These are phyloP conservation scores for Phytomonas sp. DNA, from an alignment of 208 protist genomes.

Conservation along the genomic window DNA sequence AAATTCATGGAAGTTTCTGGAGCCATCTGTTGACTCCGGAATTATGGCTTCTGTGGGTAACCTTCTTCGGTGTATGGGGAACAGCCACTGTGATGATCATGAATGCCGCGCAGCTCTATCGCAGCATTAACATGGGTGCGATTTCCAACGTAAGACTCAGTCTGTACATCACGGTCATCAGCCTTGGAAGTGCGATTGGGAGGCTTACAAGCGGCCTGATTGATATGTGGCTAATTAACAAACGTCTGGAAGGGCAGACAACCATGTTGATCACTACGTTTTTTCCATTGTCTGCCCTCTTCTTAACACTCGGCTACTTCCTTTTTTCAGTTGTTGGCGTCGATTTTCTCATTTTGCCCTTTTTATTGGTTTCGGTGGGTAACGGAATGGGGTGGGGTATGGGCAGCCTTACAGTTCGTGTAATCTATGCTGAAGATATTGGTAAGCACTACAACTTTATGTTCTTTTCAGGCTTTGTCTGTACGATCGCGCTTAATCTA, in stretches of 20 bases:
- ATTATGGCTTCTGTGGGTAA: constrained; percentile 62
- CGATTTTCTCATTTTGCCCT: constrained; percentile 43
- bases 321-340: constrained; percentile 47
- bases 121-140: constrained; percentile 38
- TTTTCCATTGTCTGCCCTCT: constrained; percentile 25
- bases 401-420: constrained; percentile 39
- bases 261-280: constrained; percentile 44
- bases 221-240: constrained; percentile 41
- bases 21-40: constrained; percentile 49
- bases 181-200: constrained; percentile 60
- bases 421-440: constrained; percentile 63
- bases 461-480: constrained; percentile 53
- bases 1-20: constrained; percentile 62
- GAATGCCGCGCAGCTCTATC: constrained; percentile 72
- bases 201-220: constrained; percentile 40
- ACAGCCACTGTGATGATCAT: constrained; percentile 61
- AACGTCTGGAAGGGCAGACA: constrained; percentile 19
- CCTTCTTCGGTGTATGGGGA: constrained; percentile 66
- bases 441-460: constrained; percentile 84
- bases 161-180: constrained; percentile 58
- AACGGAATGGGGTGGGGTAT: constrained; percentile 59
- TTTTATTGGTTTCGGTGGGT: constrained; percentile 48
- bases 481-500: constrained; percentile 61
- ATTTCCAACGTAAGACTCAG: constrained; percentile 25
- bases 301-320: constrained; percentile 38